Base-by-base conservation (phyloP, 2,329 filamentous ascomycete species). In the Cryphonectria japonica region DNA sequence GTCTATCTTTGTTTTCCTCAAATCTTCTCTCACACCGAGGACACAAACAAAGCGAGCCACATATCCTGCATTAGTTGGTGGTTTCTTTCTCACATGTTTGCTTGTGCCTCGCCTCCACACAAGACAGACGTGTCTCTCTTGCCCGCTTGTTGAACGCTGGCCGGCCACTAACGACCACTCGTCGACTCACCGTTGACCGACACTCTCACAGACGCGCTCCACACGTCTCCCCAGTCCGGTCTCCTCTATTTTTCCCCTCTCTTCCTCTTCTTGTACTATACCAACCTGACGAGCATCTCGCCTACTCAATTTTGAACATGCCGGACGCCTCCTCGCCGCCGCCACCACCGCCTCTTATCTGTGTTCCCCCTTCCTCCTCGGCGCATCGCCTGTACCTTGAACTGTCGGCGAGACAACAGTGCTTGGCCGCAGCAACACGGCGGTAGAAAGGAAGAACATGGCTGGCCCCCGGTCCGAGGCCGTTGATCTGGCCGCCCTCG, bases 391-490 rank as follows among this genome's bases (percentile, higher is more conserved):
- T 61, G 62, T 39, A 61, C 22, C 2, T 29, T 32, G 39, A 43
- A 4, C 29, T 19, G 29, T 34, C 61, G 26, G 16, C 19, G 32
- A 52, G 26, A 57, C 39, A 62, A 62, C 26, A 37, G n/a, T 41
- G 43, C 32, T 37, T 19, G 54, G 26, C 41, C 29, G 29, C 37
- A 11, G 11, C 54, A 29, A 46, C 29, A 43, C 46, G 52, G 32
- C 60, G 59, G 50, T 52, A 50, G 60, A 29, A 60, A 11, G 11
- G 46, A n/a, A n/a, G 46, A 50, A n/a, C 62, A 73, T 73, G 72
- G 72, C 66, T 63, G 70, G 65, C 64, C 57, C 68, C 39, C 70
- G 69, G 41, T 54, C 70, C 54, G 70, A 72, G 54, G 61, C 65
- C 61, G 34, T 69, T 46, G 65, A 70, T 43, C 52, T 73, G 54